Percentiles rank a stretch among this genome's conserved stretches.
These are phyloP conservation scores for Paecilomyces fulvus DNA, from an alignment of 2,329 filamentous ascomycete species.

Conservation along the genomic window DNA sequence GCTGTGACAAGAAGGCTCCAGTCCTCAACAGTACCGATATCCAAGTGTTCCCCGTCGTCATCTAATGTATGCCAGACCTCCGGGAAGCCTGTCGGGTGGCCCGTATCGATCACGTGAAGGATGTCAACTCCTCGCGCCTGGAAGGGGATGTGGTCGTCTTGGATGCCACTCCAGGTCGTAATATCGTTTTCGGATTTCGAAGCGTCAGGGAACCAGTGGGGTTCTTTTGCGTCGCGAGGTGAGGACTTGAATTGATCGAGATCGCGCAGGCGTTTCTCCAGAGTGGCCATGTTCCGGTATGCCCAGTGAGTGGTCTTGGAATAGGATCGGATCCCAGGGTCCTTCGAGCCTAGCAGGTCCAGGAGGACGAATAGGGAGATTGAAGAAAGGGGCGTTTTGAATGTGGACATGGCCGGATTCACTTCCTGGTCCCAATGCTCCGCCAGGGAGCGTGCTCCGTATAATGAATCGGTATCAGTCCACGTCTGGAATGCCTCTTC, in stretches of 20 bases:
- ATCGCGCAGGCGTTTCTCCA: constrained; percentile 66
- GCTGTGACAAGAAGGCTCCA: constrained; percentile 79
- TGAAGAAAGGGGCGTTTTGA: constrained; percentile 63
- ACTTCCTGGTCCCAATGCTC: constrained; percentile 66
- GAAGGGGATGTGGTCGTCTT: constrained; percentile 90
- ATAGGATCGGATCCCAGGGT: constrained; percentile 71
- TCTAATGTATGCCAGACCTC: constrained; percentile 75
- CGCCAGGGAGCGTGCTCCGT: constrained; percentile 76
- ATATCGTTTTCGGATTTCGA: constrained; percentile 47
- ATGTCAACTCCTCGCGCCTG: constrained; percentile 78
- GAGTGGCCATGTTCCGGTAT: constrained; percentile 63
- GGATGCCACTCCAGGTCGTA: constrained; percentile 44
- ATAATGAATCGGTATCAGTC: constrained; percentile 75
- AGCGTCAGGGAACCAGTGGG: constrained; percentile 59
- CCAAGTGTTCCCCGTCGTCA: constrained; percentile 78
- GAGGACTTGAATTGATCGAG: constrained; percentile 59
- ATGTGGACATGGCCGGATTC: constrained; percentile 65
- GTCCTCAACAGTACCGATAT: constrained; percentile 70
- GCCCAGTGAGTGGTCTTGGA: constrained; percentile 91
- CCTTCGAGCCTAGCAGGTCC: constrained; percentile 67
- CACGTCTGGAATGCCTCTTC: constrained; percentile 85
- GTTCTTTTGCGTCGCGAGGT: constrained; percentile 21
- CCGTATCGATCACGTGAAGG: constrained; percentile 76
- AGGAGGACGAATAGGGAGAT: constrained; percentile 89
- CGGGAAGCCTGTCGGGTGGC: constrained; percentile 53